These are phyloP conservation scores for Pseudogymnoascus sp. DNA, from an alignment of 2,329 filamentous ascomycete species.

Conservation along the genomic window DNA sequence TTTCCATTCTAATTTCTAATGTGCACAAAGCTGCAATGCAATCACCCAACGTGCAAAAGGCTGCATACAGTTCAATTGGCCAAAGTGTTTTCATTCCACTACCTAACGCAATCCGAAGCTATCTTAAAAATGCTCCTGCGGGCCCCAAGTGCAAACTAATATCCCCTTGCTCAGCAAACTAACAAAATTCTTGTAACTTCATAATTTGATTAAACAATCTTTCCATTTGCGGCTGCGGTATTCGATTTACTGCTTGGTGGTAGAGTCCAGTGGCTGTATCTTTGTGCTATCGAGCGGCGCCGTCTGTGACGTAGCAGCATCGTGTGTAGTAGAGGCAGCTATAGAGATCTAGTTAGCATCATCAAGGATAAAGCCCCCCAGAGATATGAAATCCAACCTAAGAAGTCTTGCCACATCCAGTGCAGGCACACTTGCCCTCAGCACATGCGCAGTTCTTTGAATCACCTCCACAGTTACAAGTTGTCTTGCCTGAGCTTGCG, in stretches of 20 bases:
- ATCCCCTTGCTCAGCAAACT: conserved; percentile 1
- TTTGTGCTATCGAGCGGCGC: conserved; percentile 21
- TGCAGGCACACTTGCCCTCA: conserved; percentile 26
- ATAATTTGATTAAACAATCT: conserved; percentile 9
- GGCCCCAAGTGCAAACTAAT: neutral
- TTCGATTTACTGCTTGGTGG: conserved; percentile 3
- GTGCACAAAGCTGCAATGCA: neutral
- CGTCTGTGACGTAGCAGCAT: conserved; percentile 17
- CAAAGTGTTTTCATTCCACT: conserved; percentile 4
- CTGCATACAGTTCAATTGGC: neutral
- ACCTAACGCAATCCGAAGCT: neutral
- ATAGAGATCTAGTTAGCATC: conserved; percentile 16
- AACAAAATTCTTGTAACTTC: neutral
- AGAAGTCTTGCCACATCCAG: neutral
- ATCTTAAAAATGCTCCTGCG: conserved; percentile 11
- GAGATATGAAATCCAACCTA: conserved; percentile 14
- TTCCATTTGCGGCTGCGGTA: neutral
- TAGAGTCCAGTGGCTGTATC: conserved; percentile 21
- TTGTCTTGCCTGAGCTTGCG: conserved; percentile 32
- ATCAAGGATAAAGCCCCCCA: conserved; percentile 17
- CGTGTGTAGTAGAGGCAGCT: conserved; percentile 16
- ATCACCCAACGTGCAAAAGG: neutral
- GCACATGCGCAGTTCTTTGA: conserved; percentile 32
- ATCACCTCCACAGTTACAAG: conserved; percentile 32
- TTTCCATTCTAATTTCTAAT: too few relatives aligned